These are phyloP conservation scores for Entomortierella beljakovae DNA, from an alignment of 192 early-diverging fungal genomes.

Conservation along the genomic window DNA sequence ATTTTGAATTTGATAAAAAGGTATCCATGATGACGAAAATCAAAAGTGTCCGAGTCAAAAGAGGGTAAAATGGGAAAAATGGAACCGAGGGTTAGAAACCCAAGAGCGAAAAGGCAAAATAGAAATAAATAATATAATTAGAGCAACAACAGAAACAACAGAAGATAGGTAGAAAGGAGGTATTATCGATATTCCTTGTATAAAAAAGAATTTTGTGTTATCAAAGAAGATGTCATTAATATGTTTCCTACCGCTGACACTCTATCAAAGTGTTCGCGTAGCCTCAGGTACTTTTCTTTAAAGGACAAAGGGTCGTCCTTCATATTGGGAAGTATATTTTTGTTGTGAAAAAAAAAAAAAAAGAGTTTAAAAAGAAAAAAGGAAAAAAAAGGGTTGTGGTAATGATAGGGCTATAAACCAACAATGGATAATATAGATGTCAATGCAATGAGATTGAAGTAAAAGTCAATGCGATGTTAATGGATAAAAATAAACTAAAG, in stretches of 20 bases:
- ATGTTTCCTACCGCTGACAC: constrained; percentile 40
- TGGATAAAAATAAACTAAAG: too few species aligned
- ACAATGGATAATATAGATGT: too few species aligned
- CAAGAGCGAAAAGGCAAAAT: too few species aligned
- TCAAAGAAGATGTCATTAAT: background rate
- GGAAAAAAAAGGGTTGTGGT: background rate
- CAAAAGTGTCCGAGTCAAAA: too few species aligned
- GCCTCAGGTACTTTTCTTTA: constrained; percentile 48
- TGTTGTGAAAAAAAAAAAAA: background rate
- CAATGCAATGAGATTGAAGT: too few species aligned
- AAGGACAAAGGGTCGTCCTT: constrained; percentile 39
- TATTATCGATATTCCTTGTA: background rate
- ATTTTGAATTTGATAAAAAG: too few species aligned
- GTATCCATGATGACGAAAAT: too few species aligned
- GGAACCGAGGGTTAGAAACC: too few species aligned
- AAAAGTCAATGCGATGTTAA: background rate
- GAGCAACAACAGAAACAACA: constrained; percentile 8
- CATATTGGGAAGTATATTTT: constrained; percentile 1
- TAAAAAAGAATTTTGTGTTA: background rate
- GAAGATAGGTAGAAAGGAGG: background rate
- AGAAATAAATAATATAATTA: too few species aligned
- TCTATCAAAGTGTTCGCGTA: constrained; percentile 47
- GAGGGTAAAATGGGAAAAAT: too few species aligned
- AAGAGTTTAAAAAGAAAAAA: background rate
- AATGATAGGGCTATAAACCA: background rate